Base-by-base conservation (phyloP, 371 early-diverging fungal species). In the Syncephalastrum racemosum region DNA sequence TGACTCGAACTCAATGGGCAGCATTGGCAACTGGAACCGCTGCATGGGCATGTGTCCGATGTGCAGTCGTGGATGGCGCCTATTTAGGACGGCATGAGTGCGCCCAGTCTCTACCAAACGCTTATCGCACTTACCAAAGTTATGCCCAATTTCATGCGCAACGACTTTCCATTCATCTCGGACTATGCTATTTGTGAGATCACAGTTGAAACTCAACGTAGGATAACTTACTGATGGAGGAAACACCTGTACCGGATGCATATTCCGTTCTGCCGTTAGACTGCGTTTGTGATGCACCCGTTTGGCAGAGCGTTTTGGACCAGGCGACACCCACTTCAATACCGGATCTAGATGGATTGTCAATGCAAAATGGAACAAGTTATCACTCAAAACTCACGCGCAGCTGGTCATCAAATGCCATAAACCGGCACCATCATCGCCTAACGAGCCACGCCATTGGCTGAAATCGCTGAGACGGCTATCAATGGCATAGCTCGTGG, bases 381-480 rank as follows among this genome's bases (percentile, higher is more conserved):
- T 2, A 16, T 50, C 24, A 48, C 4, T 13, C 15, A 14, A 48
- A 43, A 67, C 71, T 58, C 70, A 86, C 66, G 86, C 80, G 79
- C 96, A 95, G 43, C 85, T 83, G 12, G 96, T 94, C 90, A 97
- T 84, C 57, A 98, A 71, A 68, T 96, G 97, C 97, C 97, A 98
- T 44, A 97, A 64, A 4, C 95, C 95, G 7, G 90, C 89, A n/a
- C 89, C 84, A 70, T 93, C 93, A 41, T 73, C 61, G 13, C 70
- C 60, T 8, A 81, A 58, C 4, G 56, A 67, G 10, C 89, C 94
- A 63, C 97, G 82, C 98, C 98, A 98, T 18, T 62, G 46, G 50
- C 90, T 88, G 60, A 98, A 98, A 67, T 95, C 97, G 62, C 84
- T 88, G 39, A 98, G 67, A 19, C 97, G 85, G 22, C 71, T 56